Conservation (phyloP, 75 land plant genomes). For the Adiantum capillusveneris region DNA sequence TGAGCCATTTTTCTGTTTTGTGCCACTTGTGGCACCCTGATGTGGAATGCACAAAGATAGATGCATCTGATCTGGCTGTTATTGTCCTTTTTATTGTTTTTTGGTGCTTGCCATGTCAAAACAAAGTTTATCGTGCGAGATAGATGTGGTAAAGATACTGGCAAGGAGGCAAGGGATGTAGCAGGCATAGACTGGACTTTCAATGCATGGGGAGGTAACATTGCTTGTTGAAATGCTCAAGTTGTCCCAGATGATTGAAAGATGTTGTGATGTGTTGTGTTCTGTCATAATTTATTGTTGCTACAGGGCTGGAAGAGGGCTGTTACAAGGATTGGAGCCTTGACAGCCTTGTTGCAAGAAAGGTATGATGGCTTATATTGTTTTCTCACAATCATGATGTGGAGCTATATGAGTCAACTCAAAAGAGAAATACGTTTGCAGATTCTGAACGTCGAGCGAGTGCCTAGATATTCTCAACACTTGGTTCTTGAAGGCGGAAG, state of each 20-base stretch:
- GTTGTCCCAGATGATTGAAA: constrained; percentile 1
- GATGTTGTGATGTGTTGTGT: too few relatives aligned
- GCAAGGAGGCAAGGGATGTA: constrained; percentile 12
- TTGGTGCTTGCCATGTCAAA: too few relatives aligned
- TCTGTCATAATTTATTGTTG: background rate
- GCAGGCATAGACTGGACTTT: constrained; percentile 95
- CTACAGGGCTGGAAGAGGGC: constrained; percentile 50
- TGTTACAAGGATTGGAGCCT: constrained; percentile 74
- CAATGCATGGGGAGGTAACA: constrained; percentile 89
- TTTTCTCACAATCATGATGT: background rate
- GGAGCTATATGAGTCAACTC: background rate
- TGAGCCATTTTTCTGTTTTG: background rate
- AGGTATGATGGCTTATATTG: constrained; percentile 33
- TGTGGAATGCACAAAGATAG: too few relatives aligned
- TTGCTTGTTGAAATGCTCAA: background rate
- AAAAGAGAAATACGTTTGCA: constrained; percentile 11
- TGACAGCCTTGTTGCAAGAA: constrained; percentile 71
- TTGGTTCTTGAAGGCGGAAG: constrained; percentile 92
- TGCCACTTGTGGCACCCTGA: too few relatives aligned
- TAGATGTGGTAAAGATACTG: background rate
- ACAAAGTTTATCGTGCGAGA: constrained; percentile 73
- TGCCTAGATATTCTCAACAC: constrained; percentile 60
- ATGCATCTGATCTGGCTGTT: too few relatives aligned
- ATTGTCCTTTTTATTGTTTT: too few relatives aligned
- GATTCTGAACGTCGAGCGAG: constrained; percentile 67